Percentiles rank a stretch among this genome's conserved stretches.
These are phyloP conservation scores for Pontederia paniculata DNA, from an alignment of 176 grass and related monocot species.

Conservation along the genomic window DNA sequence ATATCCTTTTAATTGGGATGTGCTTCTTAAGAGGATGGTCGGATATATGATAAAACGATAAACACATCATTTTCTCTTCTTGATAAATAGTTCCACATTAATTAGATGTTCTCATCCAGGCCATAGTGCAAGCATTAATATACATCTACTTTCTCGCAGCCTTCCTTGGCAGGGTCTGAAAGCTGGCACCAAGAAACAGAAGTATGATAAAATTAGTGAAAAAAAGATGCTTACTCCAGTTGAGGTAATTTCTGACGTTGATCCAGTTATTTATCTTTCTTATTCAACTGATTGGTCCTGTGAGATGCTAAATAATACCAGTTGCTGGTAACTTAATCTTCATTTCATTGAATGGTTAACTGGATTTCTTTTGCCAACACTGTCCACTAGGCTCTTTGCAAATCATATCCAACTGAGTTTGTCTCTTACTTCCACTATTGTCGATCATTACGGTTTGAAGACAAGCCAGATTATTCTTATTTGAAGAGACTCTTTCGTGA, in stretches of 20 bases:
- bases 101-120: background rate
- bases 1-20: no score
- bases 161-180: constrained; percentile 17
- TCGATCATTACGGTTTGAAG: constrained; percentile 12
- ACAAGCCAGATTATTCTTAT: constrained; percentile 18
- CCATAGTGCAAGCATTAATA: background rate
- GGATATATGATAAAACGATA: no score
- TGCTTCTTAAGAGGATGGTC: no score
- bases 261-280: no score
- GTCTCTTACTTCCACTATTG: constrained; percentile 15
- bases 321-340: background rate
- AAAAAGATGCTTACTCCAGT: constrained; percentile 11
- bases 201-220: constrained; percentile 16
- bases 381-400: background rate
- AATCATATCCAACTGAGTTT: constrained; percentile 10
- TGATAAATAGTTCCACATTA: background rate
- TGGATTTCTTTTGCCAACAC: background rate
- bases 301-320: background rate
- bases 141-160: background rate
- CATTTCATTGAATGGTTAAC: background rate
- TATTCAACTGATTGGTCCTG: background rate
- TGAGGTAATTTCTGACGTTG: background rate
- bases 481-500: constrained; percentile 12
- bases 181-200: constrained; percentile 15
- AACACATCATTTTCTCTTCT: background rate